phyloP scores from a whole-genome alignment of 331 rosid genomes.

The Cucumis variabilis region DNA sequence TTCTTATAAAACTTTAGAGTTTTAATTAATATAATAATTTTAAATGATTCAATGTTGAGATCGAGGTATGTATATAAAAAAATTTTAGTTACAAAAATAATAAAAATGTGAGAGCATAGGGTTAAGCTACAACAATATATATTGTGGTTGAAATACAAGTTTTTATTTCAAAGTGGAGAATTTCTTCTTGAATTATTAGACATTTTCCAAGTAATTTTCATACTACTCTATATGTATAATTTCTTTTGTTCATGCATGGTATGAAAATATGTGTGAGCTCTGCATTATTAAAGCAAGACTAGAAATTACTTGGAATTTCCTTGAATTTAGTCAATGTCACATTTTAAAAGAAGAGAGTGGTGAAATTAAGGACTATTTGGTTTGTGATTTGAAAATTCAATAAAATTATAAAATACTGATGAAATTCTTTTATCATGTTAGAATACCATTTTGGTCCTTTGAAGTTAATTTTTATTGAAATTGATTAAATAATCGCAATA shows the following conservation, averaged over 20 bases:
- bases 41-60: too few species aligned
- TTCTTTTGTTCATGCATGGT: background rate
- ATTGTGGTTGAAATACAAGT: background rate
- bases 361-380: background rate
- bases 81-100: too few species aligned
- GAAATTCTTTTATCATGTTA: too few species aligned
- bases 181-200: background rate
- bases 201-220: constrained; percentile 1
- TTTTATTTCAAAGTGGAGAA: background rate
- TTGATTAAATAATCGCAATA: too few species aligned
- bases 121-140: background rate
- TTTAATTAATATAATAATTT: too few species aligned
- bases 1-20: too few species aligned
- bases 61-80: too few species aligned
- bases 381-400: background rate
- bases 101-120: background rate
- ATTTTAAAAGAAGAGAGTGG: background rate
- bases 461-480: too few species aligned
- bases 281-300: background rate
- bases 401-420: too few species aligned
- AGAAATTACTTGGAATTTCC: background rate
- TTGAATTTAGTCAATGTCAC: background rate
- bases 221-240: background rate
- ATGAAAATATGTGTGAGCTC: background rate
- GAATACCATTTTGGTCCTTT: too few species aligned